A percentile compares a stretch with the other conserved stretches of the same genome.
phyloP scores from a whole-genome alignment of 176 grass and related monocot genomes.

The maize (Zea mays) region Zm-B73-REFERENCE-NAM-5.0 NC_050104.1:25429501-25430000 shows the following conservation, averaged over 20 bases:
- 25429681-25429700: slow-evolving; percentile 19
- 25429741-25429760: slow-evolving; percentile 67
- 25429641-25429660: slow-evolving; percentile 13
- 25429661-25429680: slow-evolving; percentile 29
- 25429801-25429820: slow-evolving; percentile 15
- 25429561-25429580: slow-evolving; percentile 29
- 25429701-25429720: slow-evolving; percentile 55
- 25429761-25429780: slow-evolving; percentile 65
- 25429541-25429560: not conserved
- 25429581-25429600: slow-evolving; percentile 15
- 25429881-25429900: not conserved
- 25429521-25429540: slow-evolving; percentile 13
- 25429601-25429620: slow-evolving; percentile 27
- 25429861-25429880: not conserved
- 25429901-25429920: not conserved
- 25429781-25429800: slow-evolving; percentile 5
- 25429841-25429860: slow-evolving; percentile 16
- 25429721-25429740: slow-evolving; percentile 98
- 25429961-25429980: not conserved
- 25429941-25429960: not conserved
- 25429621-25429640: slow-evolving; percentile 28
- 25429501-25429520: slow-evolving; percentile 26
- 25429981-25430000: not conserved
- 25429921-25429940: not conserved
- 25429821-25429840: not conserved